phyloP scores from a whole-genome alignment of 129 eudicot genomes.

The Ambrosia artemisiifolia region DNA sequence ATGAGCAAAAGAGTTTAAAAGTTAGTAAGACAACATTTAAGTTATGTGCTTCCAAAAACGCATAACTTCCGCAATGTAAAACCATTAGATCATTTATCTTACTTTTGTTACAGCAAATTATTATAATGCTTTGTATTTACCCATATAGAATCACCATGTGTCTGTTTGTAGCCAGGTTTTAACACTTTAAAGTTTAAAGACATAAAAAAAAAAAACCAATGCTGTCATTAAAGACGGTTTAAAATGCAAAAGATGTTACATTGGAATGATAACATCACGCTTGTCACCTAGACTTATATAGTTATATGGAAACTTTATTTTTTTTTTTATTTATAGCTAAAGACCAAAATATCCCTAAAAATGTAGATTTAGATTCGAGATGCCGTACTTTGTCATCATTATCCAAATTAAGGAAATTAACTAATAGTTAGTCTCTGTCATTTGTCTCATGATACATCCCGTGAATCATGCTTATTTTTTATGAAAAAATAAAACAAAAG shows the following conservation, averaged over 20 bases:
- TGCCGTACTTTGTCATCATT: slow-evolving; percentile 48
- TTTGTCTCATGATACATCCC: slow-evolving; percentile 39
- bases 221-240: not conserved
- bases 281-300: not conserved
- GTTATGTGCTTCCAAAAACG: not conserved
- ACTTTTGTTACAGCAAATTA: not conserved
- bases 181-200: not conserved
- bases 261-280: slow-evolving; percentile 33
- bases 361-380: slow-evolving; percentile 29
- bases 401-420: slow-evolving; percentile 42
- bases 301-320: not conserved
- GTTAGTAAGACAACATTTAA: too few species aligned
- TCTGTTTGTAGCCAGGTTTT: not conserved
- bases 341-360: slow-evolving; percentile 14
- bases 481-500: not conserved
- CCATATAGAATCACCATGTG: not conserved
- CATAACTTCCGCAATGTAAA: not conserved
- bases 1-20: not conserved
- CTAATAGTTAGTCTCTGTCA: slow-evolving; percentile 54
- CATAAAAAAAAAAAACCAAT: not conserved
- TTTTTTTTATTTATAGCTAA: not conserved
- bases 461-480: slow-evolving; percentile 38
- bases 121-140: not conserved
- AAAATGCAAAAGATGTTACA: slow-evolving; percentile 22
- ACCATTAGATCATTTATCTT: not conserved